phyloP scores from a whole-genome alignment of 2,329 filamentous ascomycete genomes.

The Aspergillus pseudotamarii region DNA sequence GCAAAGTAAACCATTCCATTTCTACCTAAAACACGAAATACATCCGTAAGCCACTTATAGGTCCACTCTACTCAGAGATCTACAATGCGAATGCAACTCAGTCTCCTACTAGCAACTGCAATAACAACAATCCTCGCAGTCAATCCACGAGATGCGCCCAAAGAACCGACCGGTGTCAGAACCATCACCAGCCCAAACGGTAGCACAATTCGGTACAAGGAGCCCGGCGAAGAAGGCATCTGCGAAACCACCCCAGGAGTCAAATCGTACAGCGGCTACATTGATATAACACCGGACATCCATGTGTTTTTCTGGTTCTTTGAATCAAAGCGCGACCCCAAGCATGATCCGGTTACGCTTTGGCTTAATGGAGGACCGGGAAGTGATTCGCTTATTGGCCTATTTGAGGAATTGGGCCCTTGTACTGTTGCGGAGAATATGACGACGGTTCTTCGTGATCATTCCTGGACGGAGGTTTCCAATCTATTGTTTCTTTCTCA shows the following conservation, averaged over 20 bases:
- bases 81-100: not conserved
- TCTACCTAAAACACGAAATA: not conserved
- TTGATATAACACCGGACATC: constrained; percentile 54
- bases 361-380: constrained; percentile 49
- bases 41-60: not conserved
- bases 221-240: constrained; percentile 53
- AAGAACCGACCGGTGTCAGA: constrained; percentile 40
- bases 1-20: not conserved
- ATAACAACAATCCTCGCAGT: not conserved
- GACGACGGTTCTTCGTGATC: constrained; percentile 54
- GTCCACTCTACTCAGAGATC: not conserved
- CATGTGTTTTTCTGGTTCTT: constrained; percentile 62
- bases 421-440: constrained; percentile 49
- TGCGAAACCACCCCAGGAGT: constrained; percentile 60
- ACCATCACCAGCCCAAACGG: constrained; percentile 44
- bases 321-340: constrained; percentile 55
- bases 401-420: constrained; percentile 47
- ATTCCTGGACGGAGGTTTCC: constrained; percentile 62
- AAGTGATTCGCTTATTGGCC: constrained; percentile 45
- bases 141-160: constrained; percentile 20
- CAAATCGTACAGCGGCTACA: constrained; percentile 61
- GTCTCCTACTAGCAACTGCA: not conserved
- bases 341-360: constrained; percentile 44
- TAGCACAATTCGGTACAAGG: constrained; percentile 60
- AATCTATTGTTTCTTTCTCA: constrained; percentile 66